phyloP scores from a whole-genome alignment of 257 asterid species.

The Ilex asprella region DNA sequence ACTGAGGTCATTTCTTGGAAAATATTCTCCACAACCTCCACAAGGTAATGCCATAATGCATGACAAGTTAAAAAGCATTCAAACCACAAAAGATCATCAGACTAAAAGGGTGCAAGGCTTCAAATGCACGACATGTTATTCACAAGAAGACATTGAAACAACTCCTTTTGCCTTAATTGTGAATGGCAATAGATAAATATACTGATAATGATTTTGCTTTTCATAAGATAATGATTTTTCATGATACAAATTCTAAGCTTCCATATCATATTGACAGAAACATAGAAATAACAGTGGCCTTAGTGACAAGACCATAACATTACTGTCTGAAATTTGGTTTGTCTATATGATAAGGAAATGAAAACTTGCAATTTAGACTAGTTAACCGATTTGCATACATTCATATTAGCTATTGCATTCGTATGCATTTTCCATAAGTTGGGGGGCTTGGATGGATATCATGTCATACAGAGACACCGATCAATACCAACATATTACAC shows the following conservation, averaged over 20 bases:
- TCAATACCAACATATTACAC: neutral
- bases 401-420: neutral
- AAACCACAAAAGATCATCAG: too few relatives aligned
- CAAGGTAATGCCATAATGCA: too few relatives aligned
- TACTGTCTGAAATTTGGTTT: neutral
- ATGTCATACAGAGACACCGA: neutral
- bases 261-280: too few relatives aligned
- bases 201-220: too few relatives aligned
- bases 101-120: neutral
- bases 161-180: neutral
- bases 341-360: too few relatives aligned
- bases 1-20: too few relatives aligned
- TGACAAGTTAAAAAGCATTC: too few relatives aligned
- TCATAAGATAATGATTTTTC: neutral
- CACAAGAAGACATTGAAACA: neutral
- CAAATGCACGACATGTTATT: too few relatives aligned
- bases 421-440: neutral
- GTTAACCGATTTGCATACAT: neutral
- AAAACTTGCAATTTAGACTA: too few relatives aligned
- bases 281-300: neutral
- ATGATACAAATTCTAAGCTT: too few relatives aligned
- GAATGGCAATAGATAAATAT: neutral
- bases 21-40: too few relatives aligned
- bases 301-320: neutral
- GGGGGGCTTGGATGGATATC: neutral